These are phyloP conservation scores for Starmerella sirachaensis DNA, from an alignment of 805 yeast species.

Conservation along the genomic window DNA sequence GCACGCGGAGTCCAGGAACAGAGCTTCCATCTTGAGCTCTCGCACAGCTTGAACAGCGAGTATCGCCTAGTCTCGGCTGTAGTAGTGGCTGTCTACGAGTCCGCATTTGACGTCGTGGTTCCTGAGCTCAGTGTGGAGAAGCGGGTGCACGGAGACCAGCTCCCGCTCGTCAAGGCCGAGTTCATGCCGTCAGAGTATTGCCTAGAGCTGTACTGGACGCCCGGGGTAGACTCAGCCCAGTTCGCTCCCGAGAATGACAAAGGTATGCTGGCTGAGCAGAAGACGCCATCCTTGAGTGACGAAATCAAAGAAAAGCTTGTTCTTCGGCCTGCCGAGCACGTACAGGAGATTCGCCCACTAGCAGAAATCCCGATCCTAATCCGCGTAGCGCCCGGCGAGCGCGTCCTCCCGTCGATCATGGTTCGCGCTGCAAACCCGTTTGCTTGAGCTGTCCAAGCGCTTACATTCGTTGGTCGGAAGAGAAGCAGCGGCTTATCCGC, in stretches of 20 bases:
- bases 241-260: conserved; percentile 45
- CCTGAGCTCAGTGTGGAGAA: conserved; percentile 54
- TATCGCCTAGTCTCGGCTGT: conserved; percentile 76
- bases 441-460: neutral
- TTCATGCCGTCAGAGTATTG: conserved; percentile 57
- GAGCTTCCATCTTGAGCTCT: conserved; percentile 58
- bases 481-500: no score
- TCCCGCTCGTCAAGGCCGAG: conserved; percentile 86
- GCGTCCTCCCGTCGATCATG: conserved; percentile 76
- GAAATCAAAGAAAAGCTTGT: conserved; percentile 28
- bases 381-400: conserved; percentile 78
- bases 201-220: conserved; percentile 84
- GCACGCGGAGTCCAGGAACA: conserved; percentile 90
- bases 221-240: conserved; percentile 82
- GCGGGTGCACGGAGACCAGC: conserved; percentile 74
- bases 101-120: conserved; percentile 81
- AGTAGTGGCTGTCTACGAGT: conserved; percentile 85
- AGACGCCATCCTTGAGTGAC: conserved; percentile 4
- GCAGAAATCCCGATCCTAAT: conserved; percentile 64
- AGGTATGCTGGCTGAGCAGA: conserved; percentile 3
- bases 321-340: conserved; percentile 50
- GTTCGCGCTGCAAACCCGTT: conserved; percentile 89
- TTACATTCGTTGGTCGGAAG: no score
- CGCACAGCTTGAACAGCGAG: conserved; percentile 48
- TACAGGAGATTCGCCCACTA: conserved; percentile 75